Conservation (phyloP, 1,139 yeast genomes). For the Zygosaccharomyces pseudobailii region DNA sequence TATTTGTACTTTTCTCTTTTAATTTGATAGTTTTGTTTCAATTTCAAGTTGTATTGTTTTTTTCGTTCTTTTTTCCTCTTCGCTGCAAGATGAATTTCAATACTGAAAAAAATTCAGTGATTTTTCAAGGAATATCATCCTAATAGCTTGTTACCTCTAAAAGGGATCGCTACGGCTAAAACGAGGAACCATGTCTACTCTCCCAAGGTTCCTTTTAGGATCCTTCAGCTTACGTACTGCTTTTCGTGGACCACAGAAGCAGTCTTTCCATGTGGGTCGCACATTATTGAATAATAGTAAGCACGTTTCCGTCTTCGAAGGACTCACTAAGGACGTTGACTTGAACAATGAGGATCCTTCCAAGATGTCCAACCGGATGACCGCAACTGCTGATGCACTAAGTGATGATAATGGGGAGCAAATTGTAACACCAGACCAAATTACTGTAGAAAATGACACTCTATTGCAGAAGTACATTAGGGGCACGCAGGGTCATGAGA, state of each 20-base stretch:
- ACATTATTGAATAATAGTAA: slow-evolving; percentile 5
- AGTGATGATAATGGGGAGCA: slow-evolving; percentile 11
- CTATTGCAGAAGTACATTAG: slow-evolving; percentile 41
- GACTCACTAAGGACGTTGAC: slow-evolving; percentile 12
- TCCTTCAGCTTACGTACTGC: neutral
- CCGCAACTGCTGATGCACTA: slow-evolving; percentile 19
- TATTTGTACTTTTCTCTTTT: neutral
- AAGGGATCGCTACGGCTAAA: neutral
- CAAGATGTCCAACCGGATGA: slow-evolving; percentile 23
- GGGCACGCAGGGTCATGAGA: slow-evolving; percentile 35
- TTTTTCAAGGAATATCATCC: no score
- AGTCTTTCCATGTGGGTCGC: slow-evolving; percentile 8
- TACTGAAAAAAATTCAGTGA: no score
- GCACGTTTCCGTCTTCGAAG: slow-evolving; percentile 12
- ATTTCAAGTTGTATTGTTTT: neutral
- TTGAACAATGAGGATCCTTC: slow-evolving; percentile 9
- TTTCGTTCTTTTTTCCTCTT: no score
- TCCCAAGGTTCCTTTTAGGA: slow-evolving; percentile 1
- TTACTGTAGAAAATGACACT: slow-evolving; percentile 38
- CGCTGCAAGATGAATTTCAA: no score
- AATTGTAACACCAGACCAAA: slow-evolving; percentile 14
- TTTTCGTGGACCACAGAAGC: neutral
- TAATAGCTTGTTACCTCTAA: neutral
- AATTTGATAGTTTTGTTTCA: neutral
- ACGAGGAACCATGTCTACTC: slow-evolving; percentile 5